Evolutionary conservation across 495 filamentous ascomycete genomes (phyloP).

Genomic region (Xylaria bambusicola): DNA sequence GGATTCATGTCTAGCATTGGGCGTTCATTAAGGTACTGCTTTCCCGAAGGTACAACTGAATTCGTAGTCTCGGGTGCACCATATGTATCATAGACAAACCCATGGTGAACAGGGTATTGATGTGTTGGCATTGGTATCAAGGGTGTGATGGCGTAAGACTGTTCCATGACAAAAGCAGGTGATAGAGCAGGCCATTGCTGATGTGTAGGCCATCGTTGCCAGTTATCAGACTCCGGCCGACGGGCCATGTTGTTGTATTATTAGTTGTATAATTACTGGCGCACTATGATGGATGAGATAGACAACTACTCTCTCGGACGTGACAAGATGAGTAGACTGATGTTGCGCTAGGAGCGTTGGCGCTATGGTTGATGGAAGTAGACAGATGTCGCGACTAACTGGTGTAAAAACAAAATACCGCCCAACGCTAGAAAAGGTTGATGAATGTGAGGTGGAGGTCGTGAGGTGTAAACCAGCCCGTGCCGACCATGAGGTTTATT

Average conservation of each 20-base stretch:
- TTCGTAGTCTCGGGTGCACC: constrained; percentile 4
- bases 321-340: constrained; percentile 1
- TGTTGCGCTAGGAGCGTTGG: not conserved
- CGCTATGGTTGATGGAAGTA: not conserved
- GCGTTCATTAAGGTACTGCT: constrained; percentile 41
- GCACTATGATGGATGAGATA: constrained; percentile 15
- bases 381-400: not conserved
- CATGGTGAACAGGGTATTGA: constrained; percentile 32
- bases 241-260: constrained; percentile 11
- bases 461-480: not conserved
- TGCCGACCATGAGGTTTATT: constrained; percentile 19
- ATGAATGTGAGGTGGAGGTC: constrained; percentile 8
- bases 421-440: constrained; percentile 16
- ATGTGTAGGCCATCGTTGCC: constrained; percentile 48
- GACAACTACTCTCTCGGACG: not conserved
- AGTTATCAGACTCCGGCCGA: constrained; percentile 29
- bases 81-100: constrained; percentile 39
- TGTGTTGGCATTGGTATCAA: constrained; percentile 39
- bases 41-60: constrained; percentile 34
- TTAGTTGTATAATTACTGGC: not conserved
- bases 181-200: constrained; percentile 31
- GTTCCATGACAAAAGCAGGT: constrained; percentile 37
- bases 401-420: constrained; percentile 20
- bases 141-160: constrained; percentile 36
- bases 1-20: constrained; percentile 14